Evolutionary conservation across 2,329 filamentous ascomycete genomes (phyloP).

Genomic region (Microdochium bolleyi): DNA sequence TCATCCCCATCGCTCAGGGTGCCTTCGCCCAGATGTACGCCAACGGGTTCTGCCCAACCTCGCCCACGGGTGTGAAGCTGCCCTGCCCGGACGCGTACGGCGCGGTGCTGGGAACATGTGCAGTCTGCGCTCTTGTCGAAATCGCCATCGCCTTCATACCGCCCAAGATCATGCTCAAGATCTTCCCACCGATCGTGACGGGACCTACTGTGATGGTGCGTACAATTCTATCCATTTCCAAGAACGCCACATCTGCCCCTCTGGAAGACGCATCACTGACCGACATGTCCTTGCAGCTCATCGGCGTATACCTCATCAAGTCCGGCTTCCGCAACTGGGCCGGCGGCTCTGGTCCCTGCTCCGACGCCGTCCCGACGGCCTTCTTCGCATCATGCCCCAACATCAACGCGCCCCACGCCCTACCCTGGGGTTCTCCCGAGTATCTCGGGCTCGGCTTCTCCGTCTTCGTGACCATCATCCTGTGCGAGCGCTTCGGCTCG

Average conservation of each 20-base stretch:
- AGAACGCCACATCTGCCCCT: background rate
- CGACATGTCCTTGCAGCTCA: conserved; percentile 36
- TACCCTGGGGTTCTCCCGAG: conserved; percentile 73
- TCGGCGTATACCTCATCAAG: conserved; percentile 65
- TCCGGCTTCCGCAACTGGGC: conserved; percentile 73
- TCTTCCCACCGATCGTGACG: conserved; percentile 75
- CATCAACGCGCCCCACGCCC: conserved; percentile 59
- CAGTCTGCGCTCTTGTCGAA: conserved; percentile 60
- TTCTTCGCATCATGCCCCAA: conserved; percentile 59
- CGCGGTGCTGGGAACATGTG: conserved; percentile 62
- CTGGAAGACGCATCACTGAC: conserved; percentile 2
- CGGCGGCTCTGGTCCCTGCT: conserved; percentile 59
- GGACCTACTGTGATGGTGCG: conserved; percentile 55
- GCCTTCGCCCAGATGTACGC: conserved; percentile 71
- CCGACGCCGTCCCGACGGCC: conserved; percentile 36
- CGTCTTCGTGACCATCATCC: conserved; percentile 71
- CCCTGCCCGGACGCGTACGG: conserved; percentile 74
- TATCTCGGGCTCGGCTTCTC: conserved; percentile 73
- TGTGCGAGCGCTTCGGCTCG: conserved; percentile 73
- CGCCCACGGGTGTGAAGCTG: conserved; percentile 54
- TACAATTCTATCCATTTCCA: conserved; percentile 18
- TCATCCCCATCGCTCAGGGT: conserved; percentile 65
- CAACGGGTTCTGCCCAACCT: conserved; percentile 58
- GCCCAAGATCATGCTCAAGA: conserved; percentile 56
- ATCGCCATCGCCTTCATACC: conserved; percentile 69